Evolutionary conservation across 2,329 filamentous ascomycete genomes (phyloP).

Genomic region (Cylindrodendrum hubeiense): DNA sequence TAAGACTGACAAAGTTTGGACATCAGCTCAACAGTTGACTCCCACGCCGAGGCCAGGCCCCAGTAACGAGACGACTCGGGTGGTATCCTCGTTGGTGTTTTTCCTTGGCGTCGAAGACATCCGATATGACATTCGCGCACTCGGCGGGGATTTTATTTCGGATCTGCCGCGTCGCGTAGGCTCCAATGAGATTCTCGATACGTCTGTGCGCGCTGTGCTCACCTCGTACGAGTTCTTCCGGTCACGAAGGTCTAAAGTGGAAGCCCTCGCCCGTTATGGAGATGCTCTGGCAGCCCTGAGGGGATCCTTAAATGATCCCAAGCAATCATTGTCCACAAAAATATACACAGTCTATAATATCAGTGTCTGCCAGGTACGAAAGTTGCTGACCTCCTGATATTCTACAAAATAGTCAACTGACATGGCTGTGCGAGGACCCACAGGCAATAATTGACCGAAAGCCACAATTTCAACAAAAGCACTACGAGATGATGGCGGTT

Average conservation of each 20-base stretch:
- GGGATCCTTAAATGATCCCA: conserved; percentile 13
- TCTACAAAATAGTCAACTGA: neutral
- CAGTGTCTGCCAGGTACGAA: conserved; percentile 36
- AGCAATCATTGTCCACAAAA: conserved; percentile 21
- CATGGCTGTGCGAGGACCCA: no score
- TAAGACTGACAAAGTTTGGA: conserved; percentile 10
- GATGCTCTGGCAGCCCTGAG: conserved; percentile 27
- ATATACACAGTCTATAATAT: conserved; percentile 33
- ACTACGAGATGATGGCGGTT: conserved; percentile 30
- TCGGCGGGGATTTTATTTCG: conserved; percentile 28
- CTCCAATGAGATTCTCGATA: conserved; percentile 27
- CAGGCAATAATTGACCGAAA: conserved; percentile 38
- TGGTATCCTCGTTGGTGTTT: conserved; percentile 31
- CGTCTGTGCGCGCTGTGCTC: conserved; percentile 34
- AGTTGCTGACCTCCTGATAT: neutral
- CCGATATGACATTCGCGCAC: conserved; percentile 35
- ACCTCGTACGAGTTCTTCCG: conserved; percentile 27
- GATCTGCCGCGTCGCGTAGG: conserved; percentile 35
- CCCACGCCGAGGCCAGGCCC: conserved; percentile 14
- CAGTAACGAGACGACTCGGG: conserved; percentile 26
- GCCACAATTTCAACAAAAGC: conserved; percentile 2
- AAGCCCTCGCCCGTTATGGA: conserved; percentile 32
- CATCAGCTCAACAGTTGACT: neutral
- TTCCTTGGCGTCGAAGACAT: conserved; percentile 36
- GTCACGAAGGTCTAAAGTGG: conserved; percentile 11